These are phyloP conservation scores for Hirsutella thompsonii DNA, from an alignment of 2,329 filamentous ascomycete genomes.

Conservation along the genomic window DNA sequence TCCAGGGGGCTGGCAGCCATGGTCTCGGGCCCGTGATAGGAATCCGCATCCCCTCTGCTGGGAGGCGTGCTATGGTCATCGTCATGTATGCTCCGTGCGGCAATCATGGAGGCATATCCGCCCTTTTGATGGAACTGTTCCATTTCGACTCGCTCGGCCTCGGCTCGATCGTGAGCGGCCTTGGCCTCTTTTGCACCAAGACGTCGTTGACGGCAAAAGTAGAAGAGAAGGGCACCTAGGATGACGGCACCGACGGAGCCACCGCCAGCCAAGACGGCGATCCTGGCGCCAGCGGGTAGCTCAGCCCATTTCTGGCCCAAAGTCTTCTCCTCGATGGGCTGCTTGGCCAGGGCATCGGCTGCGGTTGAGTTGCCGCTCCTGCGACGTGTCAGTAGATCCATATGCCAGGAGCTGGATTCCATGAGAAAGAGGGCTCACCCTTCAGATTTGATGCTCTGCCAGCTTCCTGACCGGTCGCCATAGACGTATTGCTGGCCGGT, in stretches of 20 bases:
- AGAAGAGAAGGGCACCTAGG: slow-evolving; percentile 30
- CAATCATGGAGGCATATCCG: too few relatives aligned
- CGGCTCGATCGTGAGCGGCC: slow-evolving; percentile 27
- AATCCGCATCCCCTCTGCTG: slow-evolving; percentile 5
- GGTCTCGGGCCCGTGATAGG: slow-evolving; percentile 8
- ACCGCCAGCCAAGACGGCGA: slow-evolving; percentile 36
- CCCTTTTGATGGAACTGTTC: slow-evolving; percentile 35
- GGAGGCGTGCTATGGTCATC: slow-evolving; percentile 21
- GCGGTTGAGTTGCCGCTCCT: slow-evolving; percentile 45
- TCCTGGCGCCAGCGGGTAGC: slow-evolving; percentile 35
- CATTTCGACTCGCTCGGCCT: slow-evolving; percentile 36
- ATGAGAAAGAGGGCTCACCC: slow-evolving; percentile 26
- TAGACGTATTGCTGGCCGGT: slow-evolving; percentile 54
- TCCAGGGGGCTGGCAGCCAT: slow-evolving; percentile 7
- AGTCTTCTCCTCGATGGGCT: slow-evolving; percentile 23
- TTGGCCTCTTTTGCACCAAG: slow-evolving; percentile 37
- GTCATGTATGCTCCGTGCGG: too few relatives aligned
- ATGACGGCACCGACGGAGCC: slow-evolving; percentile 29
- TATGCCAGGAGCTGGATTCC: neutral
- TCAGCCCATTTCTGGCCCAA: slow-evolving; percentile 40
- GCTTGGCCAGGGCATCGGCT: slow-evolving; percentile 25
- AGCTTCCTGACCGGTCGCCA: slow-evolving; percentile 46
- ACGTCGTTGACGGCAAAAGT: slow-evolving; percentile 42
- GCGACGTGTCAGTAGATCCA: too few relatives aligned
- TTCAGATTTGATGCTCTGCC: slow-evolving; percentile 48